Evolutionary conservation across 2,329 filamentous ascomycete genomes (phyloP), one percentile per base, ranked within the genome.

Genomic region (Fusarium metavorans): DNA sequence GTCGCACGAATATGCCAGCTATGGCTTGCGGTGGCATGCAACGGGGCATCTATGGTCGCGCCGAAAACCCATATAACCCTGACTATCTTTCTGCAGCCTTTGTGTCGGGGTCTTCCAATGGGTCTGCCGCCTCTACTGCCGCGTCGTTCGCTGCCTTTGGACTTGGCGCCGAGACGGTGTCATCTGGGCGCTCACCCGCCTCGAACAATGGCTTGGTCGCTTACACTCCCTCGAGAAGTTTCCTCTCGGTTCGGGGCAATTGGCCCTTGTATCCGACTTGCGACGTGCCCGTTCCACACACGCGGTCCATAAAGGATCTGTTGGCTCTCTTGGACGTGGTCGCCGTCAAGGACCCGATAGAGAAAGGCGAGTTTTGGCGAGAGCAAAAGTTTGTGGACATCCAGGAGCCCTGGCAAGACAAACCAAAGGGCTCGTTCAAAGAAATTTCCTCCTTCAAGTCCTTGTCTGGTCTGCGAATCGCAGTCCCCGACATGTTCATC

Each of bases 1-100:
- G 89, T 0, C 84, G 85, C 37, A 90, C 89, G 2, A 91, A 81
- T 20, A 91, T 90, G 85, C 88, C 81, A 4, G 85, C 89, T 0
- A 89, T 90, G 85, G 89, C 88, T 27, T 85, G 85, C 43, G 88
- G 88, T 4, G 89, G 88, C 1, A 90, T 90, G 87, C 88, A 90
- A 70, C 81, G 89, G 18, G 89, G 89, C 1, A 75, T 88, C 4
- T 90, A 89, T 72, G 88, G 88, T 0, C 83, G 88, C 5, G 87
- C 88, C 1, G 88, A 90, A 75, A 87, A 84, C 50, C 88, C 88
- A 0, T 90, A 91, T 74, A 90, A 90, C 66, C 64, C 76, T 0
- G 82, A 87, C 0, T 90, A 87, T 66, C 81, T 90, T 2, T 84
- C 88, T 0, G 88, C 87, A 4, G 88, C 88, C 0, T 90, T 87